phyloP scores from a whole-genome alignment of 805 yeast species.

The Saccharomycopsis oosterbeekiorum region DNA sequence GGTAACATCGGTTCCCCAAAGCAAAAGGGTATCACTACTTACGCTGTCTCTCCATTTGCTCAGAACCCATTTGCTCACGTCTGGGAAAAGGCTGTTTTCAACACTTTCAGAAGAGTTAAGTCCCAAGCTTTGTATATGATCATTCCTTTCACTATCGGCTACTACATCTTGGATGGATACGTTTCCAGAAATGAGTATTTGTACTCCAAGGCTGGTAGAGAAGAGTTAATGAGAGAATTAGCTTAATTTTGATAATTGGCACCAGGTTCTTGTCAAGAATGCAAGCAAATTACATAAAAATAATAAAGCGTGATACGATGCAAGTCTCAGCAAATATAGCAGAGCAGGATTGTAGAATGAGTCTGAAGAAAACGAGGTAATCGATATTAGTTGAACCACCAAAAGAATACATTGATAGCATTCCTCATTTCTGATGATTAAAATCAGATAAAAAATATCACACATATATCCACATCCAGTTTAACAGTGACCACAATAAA shows the following conservation, averaged over 20 bases:
- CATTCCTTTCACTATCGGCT: slow-evolving; percentile 70
- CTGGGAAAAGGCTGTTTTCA: slow-evolving; percentile 78
- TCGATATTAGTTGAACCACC: too few relatives aligned
- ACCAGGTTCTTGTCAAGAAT: too few relatives aligned
- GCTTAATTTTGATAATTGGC: background rate
- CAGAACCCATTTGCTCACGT: slow-evolving; percentile 87
- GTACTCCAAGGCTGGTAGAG: slow-evolving; percentile 97
- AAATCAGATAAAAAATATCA: too few relatives aligned
- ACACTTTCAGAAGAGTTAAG: slow-evolving; percentile 88
- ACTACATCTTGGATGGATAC: slow-evolving; percentile 81
- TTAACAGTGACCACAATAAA: background rate
- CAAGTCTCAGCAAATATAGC: too few relatives aligned
- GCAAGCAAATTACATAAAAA: too few relatives aligned
- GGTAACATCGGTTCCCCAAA: slow-evolving; percentile 73
- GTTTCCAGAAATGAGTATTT: slow-evolving; percentile 87
- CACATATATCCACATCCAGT: too few relatives aligned
- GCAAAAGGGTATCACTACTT: slow-evolving; percentile 78
- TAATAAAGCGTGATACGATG: too few relatives aligned
- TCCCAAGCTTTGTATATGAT: slow-evolving; percentile 70
- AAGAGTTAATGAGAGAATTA: slow-evolving; percentile 62
- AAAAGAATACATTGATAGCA: too few relatives aligned
- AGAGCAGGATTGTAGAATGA: too few relatives aligned
- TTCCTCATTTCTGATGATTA: too few relatives aligned
- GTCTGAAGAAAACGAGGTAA: too few relatives aligned
- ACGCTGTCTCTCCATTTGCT: slow-evolving; percentile 89